These are phyloP conservation scores for Aphanomyces cochlioides DNA, from an alignment of 352 stramenopile species.

Conservation along the genomic window DNA sequence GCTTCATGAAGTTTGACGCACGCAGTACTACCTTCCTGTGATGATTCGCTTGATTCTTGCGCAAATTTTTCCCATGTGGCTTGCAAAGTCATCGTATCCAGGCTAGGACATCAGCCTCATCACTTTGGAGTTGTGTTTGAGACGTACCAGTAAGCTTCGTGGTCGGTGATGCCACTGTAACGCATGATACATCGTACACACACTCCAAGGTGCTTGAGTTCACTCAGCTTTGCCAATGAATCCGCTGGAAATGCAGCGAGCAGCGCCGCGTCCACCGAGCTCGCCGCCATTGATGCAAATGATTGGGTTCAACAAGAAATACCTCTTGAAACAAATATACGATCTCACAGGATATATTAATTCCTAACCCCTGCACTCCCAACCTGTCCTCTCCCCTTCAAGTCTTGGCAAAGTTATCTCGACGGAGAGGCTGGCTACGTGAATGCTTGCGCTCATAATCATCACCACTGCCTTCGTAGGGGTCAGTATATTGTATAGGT, in stretches of 20 bases:
- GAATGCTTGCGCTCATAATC: no score
- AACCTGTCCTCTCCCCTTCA: no score
- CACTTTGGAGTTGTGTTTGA: not conserved
- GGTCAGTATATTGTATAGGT: no score
- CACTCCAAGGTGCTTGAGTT: constrained; percentile 25
- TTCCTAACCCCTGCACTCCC: no score
- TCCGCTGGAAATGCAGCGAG: constrained; percentile 6
- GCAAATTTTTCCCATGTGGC: constrained; percentile 6
- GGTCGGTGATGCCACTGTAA: constrained; percentile 48
- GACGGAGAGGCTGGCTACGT: no score
- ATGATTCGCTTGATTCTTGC: not conserved
- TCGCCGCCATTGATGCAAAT: not conserved
- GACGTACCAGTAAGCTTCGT: constrained; percentile 53
- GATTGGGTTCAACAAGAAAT: not conserved
- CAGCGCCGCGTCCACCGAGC: not conserved
- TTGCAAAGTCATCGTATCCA: not conserved
- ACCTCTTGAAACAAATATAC: constrained; percentile 1
- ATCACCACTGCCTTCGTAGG: no score
- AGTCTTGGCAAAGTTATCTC: no score
- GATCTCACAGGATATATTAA: not conserved
- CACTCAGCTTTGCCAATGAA: not conserved
- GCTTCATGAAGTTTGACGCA: not conserved
- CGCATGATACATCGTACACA: constrained; percentile 70
- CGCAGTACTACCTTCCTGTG: not conserved
- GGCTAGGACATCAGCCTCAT: not conserved